Base-by-base conservation (phyloP, 192 early-diverging fungal species). In the Backusella liffmaniae region DNA sequence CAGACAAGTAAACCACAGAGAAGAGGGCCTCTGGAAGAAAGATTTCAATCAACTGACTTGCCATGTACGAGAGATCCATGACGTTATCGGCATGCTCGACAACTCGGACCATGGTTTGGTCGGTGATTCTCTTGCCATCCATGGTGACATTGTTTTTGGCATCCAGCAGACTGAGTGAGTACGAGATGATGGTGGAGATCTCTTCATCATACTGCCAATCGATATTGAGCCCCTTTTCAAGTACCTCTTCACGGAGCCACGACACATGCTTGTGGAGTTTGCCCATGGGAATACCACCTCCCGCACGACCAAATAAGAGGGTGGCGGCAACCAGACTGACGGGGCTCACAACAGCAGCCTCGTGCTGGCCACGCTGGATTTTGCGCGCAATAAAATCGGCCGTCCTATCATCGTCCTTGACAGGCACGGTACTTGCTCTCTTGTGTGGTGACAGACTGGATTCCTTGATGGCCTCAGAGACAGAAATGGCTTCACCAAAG, bases 41-140 rank as follows among this genome's bases (percentile, higher is more conserved):
- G 5, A 77, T 77, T 30, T 80, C 76, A 5, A 81, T 46, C 32
- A 77, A 73, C 53, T 83, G 82, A 39, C 75, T 83, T 67, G 82
- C 82, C 73, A 74, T 79, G 62, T 83, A 83, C 13, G 78, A 79
- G 23, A 83, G 51, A 36, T 79, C 75, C 73, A 83, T 77, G 2
- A 83, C 73, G 66, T 83, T 83, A 39, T 83, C 82, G 10, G 82
- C 78, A 68, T 83, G 82, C 4, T 83, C 82, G 15, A 77, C 73
- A 7, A 77, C 75, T 21, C 82, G 72, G 10, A 83, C 35, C 12
- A 44, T 73, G 0, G 78, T 80, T 32, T 80, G 73, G 4, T 80
- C 82, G 13, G 68, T 75, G 3, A 73, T 39, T 4, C 76, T 59
- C 70, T 79, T 83, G 9, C 76, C 73, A 5, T 83, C 82, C 51